These are phyloP conservation scores for Malus hybrid DNA, from an alignment of 331 rosid genomes.

Conservation along the genomic window DNA sequence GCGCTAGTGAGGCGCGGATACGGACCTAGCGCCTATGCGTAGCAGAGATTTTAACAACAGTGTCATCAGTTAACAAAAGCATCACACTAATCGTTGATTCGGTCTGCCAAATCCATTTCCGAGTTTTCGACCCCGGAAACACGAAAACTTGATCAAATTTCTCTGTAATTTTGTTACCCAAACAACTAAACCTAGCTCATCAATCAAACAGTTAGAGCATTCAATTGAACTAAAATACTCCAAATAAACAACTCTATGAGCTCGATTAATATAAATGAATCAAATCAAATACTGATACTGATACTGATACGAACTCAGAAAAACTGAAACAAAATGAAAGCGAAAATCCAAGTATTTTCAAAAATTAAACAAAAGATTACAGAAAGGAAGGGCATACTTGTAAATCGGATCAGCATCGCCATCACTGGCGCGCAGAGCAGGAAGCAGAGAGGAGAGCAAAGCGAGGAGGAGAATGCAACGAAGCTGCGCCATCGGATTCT, in stretches of 20 bases:
- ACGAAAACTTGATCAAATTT: background rate
- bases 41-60: too few species aligned
- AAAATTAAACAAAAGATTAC: background rate
- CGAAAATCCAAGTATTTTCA: background rate
- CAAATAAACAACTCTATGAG: background rate
- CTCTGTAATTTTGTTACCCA: background rate
- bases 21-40: too few species aligned
- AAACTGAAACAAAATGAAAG: too few species aligned
- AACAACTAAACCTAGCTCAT: background rate
- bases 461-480: slow-evolving; percentile 28
- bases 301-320: background rate
- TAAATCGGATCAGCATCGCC: slow-evolving; percentile 83
- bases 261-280: background rate
- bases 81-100: background rate
- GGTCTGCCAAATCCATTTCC: background rate
- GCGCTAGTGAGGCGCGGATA: too few species aligned
- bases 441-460: slow-evolving; percentile 25
- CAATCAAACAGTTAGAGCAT: slow-evolving; percentile 2
- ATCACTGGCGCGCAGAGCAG: slow-evolving; percentile 36
- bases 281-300: background rate
- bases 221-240: background rate
- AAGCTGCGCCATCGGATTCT: slow-evolving; percentile 48
- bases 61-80: background rate
- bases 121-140: background rate
- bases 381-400: slow-evolving; percentile 30